Conservation (phyloP, 495 filamentous ascomycete species). For the Filosporella fistucella region DNA sequence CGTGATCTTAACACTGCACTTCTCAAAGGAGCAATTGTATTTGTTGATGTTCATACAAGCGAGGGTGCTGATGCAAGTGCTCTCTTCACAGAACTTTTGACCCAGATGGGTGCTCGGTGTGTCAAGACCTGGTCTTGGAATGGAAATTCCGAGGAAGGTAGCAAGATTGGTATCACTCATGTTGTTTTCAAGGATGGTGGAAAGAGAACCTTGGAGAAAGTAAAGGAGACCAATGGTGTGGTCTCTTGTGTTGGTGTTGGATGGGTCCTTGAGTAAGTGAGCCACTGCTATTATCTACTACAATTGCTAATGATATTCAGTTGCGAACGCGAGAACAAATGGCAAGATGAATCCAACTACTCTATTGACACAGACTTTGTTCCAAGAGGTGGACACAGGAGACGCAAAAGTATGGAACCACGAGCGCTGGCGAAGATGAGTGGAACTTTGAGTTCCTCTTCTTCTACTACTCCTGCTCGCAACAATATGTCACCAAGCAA, state of each 20-base stretch:
- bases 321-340: constrained; percentile 75
- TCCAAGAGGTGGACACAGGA: constrained; percentile 70
- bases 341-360: constrained; percentile 67
- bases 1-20: constrained; percentile 43
- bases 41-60: constrained; percentile 87
- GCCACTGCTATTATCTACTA: background rate
- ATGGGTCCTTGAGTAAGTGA: constrained; percentile 81
- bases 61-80: constrained; percentile 83
- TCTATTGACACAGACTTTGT: constrained; percentile 64
- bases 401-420: constrained; percentile 91
- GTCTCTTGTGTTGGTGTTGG: constrained; percentile 82
- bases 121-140: constrained; percentile 87
- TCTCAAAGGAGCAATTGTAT: constrained; percentile 74
- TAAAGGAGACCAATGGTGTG: constrained; percentile 64
- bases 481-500: constrained; percentile 30
- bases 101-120: constrained; percentile 80
- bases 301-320: constrained; percentile 34
- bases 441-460: constrained; percentile 47
- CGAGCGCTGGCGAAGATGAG: constrained; percentile 70
- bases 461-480: constrained; percentile 28
- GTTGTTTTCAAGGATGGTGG: constrained; percentile 94
- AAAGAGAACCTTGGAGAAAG: constrained; percentile 82
- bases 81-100: constrained; percentile 77
- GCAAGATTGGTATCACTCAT: constrained; percentile 82
- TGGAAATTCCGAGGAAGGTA: constrained; percentile 31